Base-by-base conservation (phyloP, 176 grass and related monocot genomes). In the Lolium perenne region DNA sequence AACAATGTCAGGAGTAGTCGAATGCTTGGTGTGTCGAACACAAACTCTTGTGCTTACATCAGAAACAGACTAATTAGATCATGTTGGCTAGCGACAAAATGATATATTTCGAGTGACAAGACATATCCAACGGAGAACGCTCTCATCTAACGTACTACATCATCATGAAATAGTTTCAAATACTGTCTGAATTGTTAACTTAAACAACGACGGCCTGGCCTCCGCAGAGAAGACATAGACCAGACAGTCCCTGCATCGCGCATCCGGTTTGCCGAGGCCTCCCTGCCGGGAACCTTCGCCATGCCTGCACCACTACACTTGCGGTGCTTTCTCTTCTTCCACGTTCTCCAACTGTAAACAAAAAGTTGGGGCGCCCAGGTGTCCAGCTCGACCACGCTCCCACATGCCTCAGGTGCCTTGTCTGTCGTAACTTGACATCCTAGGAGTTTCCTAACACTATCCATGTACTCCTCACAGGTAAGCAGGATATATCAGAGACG, bases 231-330 rank as follows among this genome's bases (percentile, higher is more conserved):
- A 40, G 83, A 53, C 78, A 76, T 3, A 23, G 68, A 79, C 45
- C 6, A 57, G 38, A 49, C 22, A 80, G 5, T 20, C 41, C 43
- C 56, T 7, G 4, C 64, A 18, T 23, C 3, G 3, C 11, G 13
- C 68, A 48, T 11, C 61, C 41, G 62, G 49, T 40, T 50, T 25
- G 3, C 26, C 62, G 45, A n/a, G 41, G 55, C 6, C 20, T 20
- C 55, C 15, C 25, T 77, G 8, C 53, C 8, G 3, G n/a, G 84
- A 86, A 83, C 54, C 55, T 73, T 78, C 88, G 2, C 9, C 21
- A 1, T 32, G 21, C 43, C 15, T 41, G 13, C 32, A 35, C 32
- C 0, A 22, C n/a, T 4, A 8, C 41, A 45, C 41, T 54, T 54
- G 32, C 3, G 13, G 13, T 22, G 58, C 0, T 5, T 38, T 76